Percentiles rank a stretch among this genome's conserved stretches.
Evolutionary conservation across 257 asterid species (phyloP).

Genomic region (Ligustrum vulgare): DNA sequence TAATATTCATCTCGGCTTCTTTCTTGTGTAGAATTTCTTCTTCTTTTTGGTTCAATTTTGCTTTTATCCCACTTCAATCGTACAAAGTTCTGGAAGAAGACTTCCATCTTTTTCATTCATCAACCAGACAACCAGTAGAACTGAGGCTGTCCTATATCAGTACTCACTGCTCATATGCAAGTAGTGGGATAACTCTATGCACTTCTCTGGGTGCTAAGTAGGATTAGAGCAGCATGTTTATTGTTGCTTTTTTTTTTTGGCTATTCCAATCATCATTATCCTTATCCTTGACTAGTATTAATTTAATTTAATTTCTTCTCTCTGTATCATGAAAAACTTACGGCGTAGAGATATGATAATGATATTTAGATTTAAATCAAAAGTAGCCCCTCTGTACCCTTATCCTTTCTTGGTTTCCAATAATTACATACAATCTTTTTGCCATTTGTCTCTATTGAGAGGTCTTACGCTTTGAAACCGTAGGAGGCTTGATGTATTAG

Average conservation of each 20-base stretch:
- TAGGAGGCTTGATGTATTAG: neutral
- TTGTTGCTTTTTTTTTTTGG: neutral
- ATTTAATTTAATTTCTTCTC: constrained; percentile 14
- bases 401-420: neutral
- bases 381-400: neutral
- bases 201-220: neutral
- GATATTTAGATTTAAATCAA: neutral
- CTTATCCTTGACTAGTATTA: constrained; percentile 17
- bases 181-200: neutral
- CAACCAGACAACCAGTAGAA: too few species aligned
- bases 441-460: constrained; percentile 3
- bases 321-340: constrained; percentile 9
- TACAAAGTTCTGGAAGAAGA: neutral
- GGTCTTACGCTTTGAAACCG: constrained; percentile 13
- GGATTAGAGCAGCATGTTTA: constrained; percentile 6
- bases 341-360: constrained; percentile 8
- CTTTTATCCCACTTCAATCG: neutral
- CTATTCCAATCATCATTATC: neutral
- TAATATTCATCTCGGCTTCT: neutral
- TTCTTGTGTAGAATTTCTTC: neutral
- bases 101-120: neutral
- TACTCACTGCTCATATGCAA: neutral
- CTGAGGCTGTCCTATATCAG: neutral
- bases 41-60: neutral
- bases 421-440: neutral